A percentile compares a stretch with the other conserved stretches of the same genome.
Conservation (phyloP, 2,329 filamentous ascomycete species). For the Colletotrichum salicis region DNA sequence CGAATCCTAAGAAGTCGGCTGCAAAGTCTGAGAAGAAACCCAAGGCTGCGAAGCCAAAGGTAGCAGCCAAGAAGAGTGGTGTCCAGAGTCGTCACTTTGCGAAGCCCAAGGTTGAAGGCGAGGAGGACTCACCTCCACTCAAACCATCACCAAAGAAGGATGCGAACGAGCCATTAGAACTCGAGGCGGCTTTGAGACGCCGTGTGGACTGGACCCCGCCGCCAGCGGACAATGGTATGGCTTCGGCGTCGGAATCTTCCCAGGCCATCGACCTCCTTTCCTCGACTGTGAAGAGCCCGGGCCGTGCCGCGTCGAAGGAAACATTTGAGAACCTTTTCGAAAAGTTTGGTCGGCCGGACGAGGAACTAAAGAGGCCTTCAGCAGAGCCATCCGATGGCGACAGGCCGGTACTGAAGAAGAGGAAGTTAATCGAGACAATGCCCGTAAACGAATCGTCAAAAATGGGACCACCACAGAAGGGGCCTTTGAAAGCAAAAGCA, state of each 20-base stretch:
- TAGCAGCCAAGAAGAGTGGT: constrained; percentile 41
- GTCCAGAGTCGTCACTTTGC: constrained; percentile 49
- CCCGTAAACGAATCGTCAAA: constrained; percentile 45
- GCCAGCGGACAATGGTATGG: constrained; percentile 49
- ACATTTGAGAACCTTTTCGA: constrained; percentile 58
- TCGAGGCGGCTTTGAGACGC: constrained; percentile 64
- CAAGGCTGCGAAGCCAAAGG: constrained; percentile 38
- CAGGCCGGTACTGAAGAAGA: constrained; percentile 58
- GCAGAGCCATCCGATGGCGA: constrained; percentile 38
- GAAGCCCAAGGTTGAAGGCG: constrained; percentile 30
- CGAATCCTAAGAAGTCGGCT: constrained; percentile 31
- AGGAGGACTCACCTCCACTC: background rate
- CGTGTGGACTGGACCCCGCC: constrained; percentile 77
- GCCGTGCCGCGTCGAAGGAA: constrained; percentile 38
- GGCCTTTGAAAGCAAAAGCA: constrained; percentile 60
- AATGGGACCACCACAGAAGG: constrained; percentile 40
- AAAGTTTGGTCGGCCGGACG: constrained; percentile 51
- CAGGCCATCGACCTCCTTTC: constrained; percentile 45
- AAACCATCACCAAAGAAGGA: background rate
- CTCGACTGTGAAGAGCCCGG: constrained; percentile 35
- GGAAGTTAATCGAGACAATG: constrained; percentile 66
- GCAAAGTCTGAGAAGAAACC: constrained; percentile 7
- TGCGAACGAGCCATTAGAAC: constrained; percentile 46
- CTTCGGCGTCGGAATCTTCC: constrained; percentile 46
- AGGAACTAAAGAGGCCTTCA: constrained; percentile 28